These are phyloP conservation scores for Solanum piurae DNA, from an alignment of 257 asterid genomes.

Conservation along the genomic window DNA sequence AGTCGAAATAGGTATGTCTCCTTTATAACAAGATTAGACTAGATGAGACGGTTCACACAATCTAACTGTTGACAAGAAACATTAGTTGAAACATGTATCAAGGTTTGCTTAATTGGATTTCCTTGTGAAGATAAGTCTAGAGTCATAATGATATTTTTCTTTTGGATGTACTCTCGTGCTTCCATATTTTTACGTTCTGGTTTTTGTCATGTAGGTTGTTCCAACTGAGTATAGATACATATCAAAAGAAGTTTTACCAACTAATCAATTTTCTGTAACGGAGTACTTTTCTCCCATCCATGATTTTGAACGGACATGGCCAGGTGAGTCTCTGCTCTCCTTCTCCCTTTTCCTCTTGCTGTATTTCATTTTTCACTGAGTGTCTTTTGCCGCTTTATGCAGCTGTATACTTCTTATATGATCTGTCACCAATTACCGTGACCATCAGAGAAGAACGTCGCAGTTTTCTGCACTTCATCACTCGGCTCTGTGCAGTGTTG, in stretches of 20 bases:
- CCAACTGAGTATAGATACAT: conserved; percentile 84
- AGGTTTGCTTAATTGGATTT: background rate
- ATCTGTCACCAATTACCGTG: conserved; percentile 93
- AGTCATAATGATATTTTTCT: background rate
- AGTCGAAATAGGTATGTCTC: background rate
- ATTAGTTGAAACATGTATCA: background rate
- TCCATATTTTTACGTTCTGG: conserved; percentile 1
- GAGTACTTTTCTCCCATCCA: conserved; percentile 81
- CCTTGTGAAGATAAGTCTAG: background rate
- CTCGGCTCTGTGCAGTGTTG: conserved; percentile 94
- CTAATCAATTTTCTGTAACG: conserved; percentile 91
- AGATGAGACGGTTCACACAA: background rate
- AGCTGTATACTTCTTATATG: conserved; percentile 95
- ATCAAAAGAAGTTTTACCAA: conserved; percentile 71
- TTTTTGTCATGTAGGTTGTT: conserved; percentile 50
- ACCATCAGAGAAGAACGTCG: conserved; percentile 96
- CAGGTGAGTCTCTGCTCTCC: conserved; percentile 42
- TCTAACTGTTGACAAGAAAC: background rate
- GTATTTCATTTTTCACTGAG: background rate
- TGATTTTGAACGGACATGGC: conserved; percentile 76
- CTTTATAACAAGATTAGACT: background rate
- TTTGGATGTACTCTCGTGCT: background rate
- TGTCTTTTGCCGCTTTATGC: conserved; percentile 4
- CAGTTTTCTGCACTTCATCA: conserved; percentile 91
- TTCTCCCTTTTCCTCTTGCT: background rate